These are phyloP conservation scores for Wickerhamomyces sp. DNA, from an alignment of 1,139 yeast species.

Conservation along the genomic window DNA sequence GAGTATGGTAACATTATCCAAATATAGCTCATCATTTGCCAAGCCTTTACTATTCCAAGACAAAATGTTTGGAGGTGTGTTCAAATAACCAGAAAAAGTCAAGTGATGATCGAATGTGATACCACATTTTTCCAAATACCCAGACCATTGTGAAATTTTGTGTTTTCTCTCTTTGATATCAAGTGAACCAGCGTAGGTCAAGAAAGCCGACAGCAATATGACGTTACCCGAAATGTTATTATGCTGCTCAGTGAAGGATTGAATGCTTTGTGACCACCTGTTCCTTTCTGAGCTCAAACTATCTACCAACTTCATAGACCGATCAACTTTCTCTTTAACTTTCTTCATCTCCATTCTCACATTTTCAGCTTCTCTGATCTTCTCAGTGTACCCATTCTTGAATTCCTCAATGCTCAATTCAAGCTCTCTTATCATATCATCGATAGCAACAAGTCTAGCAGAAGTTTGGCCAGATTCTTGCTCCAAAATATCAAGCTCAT, in stretches of 20 bases:
- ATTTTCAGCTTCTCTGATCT: constrained; percentile 74
- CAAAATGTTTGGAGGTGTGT: constrained; percentile 36
- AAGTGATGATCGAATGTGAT: constrained; percentile 40
- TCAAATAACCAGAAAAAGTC: constrained; percentile 33
- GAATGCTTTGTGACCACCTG: constrained; percentile 68
- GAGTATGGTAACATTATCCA: constrained; percentile 61
- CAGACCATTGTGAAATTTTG: constrained; percentile 38
- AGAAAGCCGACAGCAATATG: constrained; percentile 55
- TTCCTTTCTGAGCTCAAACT: constrained; percentile 61
- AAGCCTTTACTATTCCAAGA: constrained; percentile 52
- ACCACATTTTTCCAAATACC: constrained; percentile 31
- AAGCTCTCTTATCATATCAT: constrained; percentile 75
- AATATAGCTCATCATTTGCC: constrained; percentile 50
- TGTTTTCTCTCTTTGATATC: constrained; percentile 48
- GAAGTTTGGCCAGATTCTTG: constrained; percentile 54
- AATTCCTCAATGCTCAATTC: constrained; percentile 63
- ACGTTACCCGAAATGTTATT: constrained; percentile 59
- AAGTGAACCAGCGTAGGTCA: constrained; percentile 56
- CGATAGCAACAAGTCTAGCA: constrained; percentile 69
- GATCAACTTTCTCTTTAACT: constrained; percentile 55
- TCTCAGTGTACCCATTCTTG: constrained; percentile 61
- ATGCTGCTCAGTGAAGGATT: constrained; percentile 43
- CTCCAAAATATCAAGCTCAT: constrained; percentile 61
- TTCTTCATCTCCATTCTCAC: constrained; percentile 64
- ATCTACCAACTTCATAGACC: constrained; percentile 61